Evolutionary conservation across 176 grass and related monocot species (phyloP).

Genomic region (Oryza coarctata): DNA sequence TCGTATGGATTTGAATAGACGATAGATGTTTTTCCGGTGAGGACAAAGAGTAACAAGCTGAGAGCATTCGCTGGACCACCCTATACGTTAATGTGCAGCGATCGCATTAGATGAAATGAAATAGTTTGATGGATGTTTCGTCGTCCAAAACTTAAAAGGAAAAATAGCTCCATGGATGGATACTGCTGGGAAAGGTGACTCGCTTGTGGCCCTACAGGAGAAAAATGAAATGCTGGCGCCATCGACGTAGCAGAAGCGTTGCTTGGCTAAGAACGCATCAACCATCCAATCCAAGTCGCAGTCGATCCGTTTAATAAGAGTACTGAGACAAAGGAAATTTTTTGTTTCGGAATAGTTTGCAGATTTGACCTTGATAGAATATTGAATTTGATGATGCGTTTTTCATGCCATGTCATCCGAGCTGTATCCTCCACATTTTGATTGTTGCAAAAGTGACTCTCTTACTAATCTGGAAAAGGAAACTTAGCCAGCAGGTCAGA

Average conservation of each 20-base stretch:
- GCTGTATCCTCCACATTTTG: no score
- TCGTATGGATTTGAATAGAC: background rate
- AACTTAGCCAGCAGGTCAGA: no score
- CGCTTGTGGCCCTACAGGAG: background rate
- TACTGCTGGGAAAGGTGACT: background rate
- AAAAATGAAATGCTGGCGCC: background rate
- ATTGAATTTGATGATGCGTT: background rate
- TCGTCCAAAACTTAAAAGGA: background rate
- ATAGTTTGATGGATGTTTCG: background rate
- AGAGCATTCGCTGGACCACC: background rate
- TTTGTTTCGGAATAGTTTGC: background rate
- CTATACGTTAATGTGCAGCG: background rate
- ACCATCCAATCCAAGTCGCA: background rate
- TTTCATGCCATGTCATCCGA: no score
- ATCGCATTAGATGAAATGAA: background rate
- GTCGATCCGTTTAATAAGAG: background rate
- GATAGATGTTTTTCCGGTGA: conserved; percentile 10
- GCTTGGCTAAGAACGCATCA: conserved; percentile 5
- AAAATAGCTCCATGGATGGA: conserved; percentile 6
- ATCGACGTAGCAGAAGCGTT: background rate
- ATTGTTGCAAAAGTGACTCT: no score
- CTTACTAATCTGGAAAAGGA: no score
- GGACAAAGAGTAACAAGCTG: conserved; percentile 2
- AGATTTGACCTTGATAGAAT: background rate
- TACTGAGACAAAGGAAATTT: background rate